A percentile compares a stretch with the other conserved stretches of the same genome.
These are phyloP conservation scores for Psilocybe tampanensis DNA, from an alignment of 768 basidiomycete species.

Conservation along the genomic window DNA sequence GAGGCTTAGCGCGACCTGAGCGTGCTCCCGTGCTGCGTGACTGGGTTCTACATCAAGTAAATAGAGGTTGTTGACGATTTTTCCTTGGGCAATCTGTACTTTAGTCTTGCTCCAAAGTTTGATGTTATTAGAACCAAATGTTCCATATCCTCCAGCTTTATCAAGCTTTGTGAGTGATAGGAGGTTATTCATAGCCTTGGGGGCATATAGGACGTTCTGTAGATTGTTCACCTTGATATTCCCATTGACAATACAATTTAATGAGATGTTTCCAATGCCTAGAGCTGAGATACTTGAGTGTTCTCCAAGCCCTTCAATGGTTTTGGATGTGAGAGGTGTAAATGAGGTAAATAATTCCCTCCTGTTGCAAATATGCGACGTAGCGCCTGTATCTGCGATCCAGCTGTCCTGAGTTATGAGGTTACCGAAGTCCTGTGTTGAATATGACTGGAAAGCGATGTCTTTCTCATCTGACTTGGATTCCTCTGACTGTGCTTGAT, in stretches of 20 bases:
- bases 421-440: not conserved
- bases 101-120: not conserved
- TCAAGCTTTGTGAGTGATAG: not conserved
- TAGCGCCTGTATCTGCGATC: not conserved
- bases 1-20: conserved; percentile 8
- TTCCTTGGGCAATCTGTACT: not conserved
- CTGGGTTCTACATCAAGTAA: too few relatives aligned
- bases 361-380: not conserved
- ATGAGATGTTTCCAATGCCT: not conserved
- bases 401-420: not conserved
- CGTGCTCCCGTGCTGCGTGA: not conserved
- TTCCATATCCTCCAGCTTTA: conserved; percentile 15
- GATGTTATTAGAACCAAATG: conserved; percentile 4
- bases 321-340: not conserved
- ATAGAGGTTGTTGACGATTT: not conserved
- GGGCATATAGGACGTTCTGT: not conserved
- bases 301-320: not conserved
- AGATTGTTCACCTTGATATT: not conserved
- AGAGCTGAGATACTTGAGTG: not conserved
- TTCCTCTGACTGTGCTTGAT: conserved; percentile 10
- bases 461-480: not conserved
- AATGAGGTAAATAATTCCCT: not conserved
- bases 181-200: not conserved
- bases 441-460: not conserved
- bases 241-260: not conserved